phyloP scores from a whole-genome alignment of 495 filamentous ascomycete genomes.

The Thermothielavioides terrestris region DNA sequence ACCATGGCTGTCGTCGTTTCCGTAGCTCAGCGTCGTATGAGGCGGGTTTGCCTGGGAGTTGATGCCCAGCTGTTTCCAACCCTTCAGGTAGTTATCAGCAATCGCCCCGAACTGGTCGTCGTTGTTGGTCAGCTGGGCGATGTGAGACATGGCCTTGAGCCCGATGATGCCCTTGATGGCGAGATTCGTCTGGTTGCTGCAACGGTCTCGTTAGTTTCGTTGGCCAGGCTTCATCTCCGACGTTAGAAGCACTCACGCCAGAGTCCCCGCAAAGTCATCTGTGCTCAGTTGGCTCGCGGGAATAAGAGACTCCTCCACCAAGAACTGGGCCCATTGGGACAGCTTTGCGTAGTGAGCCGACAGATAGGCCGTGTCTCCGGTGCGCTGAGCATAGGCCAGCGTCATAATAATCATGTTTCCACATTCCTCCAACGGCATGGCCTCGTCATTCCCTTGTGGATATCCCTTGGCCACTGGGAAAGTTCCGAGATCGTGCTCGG shows the following conservation, averaged over 20 bases:
- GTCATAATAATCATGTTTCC: slow-evolving; percentile 95
- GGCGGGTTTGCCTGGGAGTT: slow-evolving; percentile 54
- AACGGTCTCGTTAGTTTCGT: background rate
- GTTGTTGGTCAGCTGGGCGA: slow-evolving; percentile 57
- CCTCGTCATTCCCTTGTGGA: slow-evolving; percentile 72
- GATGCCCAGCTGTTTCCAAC: slow-evolving; percentile 69
- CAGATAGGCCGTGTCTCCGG: slow-evolving; percentile 36
- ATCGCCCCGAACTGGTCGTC: slow-evolving; percentile 53
- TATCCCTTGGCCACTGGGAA: slow-evolving; percentile 92
- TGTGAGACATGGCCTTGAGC: slow-evolving; percentile 82
- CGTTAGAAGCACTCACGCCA: slow-evolving; percentile 33
- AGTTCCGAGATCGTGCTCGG: slow-evolving; percentile 86
- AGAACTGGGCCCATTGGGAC: slow-evolving; percentile 79
- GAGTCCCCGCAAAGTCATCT: slow-evolving; percentile 86
- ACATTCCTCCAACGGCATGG: slow-evolving; percentile 93
- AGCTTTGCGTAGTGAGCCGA: slow-evolving; percentile 59
- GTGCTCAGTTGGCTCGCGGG: slow-evolving; percentile 83
- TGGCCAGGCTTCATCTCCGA: too few species aligned
- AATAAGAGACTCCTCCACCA: slow-evolving; percentile 71
- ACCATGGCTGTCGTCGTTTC: slow-evolving; percentile 33
- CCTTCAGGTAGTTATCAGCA: slow-evolving; percentile 60
- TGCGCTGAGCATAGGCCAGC: slow-evolving; percentile 48
- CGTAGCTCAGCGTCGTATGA: slow-evolving; percentile 64
- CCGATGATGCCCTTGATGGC: slow-evolving; percentile 91
- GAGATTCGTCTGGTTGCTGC: slow-evolving; percentile 77